phyloP scores from a whole-genome alignment of 192 early-diverging fungal genomes.

The Geosiphon pyriformis region DNA sequence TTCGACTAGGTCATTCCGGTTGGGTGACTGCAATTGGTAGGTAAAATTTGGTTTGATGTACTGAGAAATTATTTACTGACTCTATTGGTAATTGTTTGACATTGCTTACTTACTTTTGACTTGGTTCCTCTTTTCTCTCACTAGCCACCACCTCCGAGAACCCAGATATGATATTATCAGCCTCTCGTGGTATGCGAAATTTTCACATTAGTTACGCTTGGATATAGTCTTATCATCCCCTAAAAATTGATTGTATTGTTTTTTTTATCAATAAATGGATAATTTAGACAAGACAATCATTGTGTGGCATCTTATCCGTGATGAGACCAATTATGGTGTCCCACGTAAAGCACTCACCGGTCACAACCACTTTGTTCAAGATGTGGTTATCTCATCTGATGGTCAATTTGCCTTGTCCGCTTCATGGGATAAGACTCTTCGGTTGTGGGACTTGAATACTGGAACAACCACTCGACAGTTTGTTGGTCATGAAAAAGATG shows the following conservation, averaged over 20 bases:
- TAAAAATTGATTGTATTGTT: too few relatives aligned
- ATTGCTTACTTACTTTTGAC: neutral
- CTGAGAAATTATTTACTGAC: neutral
- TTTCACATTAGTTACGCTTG: neutral
- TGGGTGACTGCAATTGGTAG: constrained; percentile 87
- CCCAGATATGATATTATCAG: constrained; percentile 95
- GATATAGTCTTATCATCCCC: too few relatives aligned
- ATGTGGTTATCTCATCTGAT: constrained; percentile 97
- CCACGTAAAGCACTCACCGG: constrained; percentile 87
- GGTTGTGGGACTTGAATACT: constrained; percentile 97
- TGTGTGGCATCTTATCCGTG: constrained; percentile 94
- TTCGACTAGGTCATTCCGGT: constrained; percentile 63
- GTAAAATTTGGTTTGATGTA: neutral
- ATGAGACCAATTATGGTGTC: constrained; percentile 88
- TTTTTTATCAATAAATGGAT: too few relatives aligned
- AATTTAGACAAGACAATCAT: constrained; percentile 92
- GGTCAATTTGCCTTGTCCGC: constrained; percentile 98
- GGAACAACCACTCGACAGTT: constrained; percentile 95
- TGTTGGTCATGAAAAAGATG: constrained; percentile 96
- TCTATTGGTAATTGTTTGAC: neutral
- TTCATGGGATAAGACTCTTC: constrained; percentile 99
- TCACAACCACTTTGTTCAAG: constrained; percentile 99
- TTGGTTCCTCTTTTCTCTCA: neutral
- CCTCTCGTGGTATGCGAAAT: constrained; percentile 78
- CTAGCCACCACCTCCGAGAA: constrained; percentile 89